Percentiles rank a stretch among this genome's conserved stretches.
phyloP scores from a whole-genome alignment of 2,329 filamentous ascomycete species.

The Cladophialophora yegresii region DNA sequence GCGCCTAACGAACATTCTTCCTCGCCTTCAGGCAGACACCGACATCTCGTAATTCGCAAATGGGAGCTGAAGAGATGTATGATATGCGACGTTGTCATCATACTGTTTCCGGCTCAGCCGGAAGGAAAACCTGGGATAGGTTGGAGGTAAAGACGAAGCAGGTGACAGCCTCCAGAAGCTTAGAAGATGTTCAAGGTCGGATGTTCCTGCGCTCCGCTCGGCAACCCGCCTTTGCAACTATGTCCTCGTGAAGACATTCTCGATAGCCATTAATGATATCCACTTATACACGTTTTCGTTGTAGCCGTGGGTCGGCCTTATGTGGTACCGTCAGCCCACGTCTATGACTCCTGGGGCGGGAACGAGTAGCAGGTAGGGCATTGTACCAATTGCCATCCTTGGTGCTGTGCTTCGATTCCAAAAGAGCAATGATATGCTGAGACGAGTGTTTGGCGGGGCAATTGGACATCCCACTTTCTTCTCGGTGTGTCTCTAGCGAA shows the following conservation, averaged over 20 bases:
- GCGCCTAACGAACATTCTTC: conserved; percentile 11
- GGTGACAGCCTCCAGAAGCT: not conserved
- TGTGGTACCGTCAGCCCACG: conserved; percentile 10
- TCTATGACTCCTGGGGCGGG: not conserved
- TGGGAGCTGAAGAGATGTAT: conserved; percentile 1
- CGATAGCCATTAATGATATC: not conserved
- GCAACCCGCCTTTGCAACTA: not conserved
- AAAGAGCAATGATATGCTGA: conserved; percentile 12
- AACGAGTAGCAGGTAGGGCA: not conserved
- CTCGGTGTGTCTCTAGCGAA: conserved; percentile 6
- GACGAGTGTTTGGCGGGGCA: conserved; percentile 17
- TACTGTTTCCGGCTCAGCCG: conserved; percentile 13
- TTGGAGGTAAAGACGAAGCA: conserved; percentile 6
- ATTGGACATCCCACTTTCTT: conserved; percentile 23
- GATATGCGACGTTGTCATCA: conserved; percentile 19
- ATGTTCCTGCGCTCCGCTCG: conserved; percentile 5
- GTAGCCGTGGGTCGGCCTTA: conserved; percentile 7
- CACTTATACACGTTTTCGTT: not conserved
- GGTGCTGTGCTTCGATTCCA: not conserved
- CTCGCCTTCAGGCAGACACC: conserved; percentile 19
- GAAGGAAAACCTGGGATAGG: conserved; percentile 9
- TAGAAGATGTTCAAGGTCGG: conserved; percentile 2
- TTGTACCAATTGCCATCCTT: not conserved
- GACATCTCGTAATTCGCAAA: conserved; percentile 10
- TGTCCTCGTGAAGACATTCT: not conserved